Conservation (phyloP, 768 basidiomycete genomes). For the Lactarius sanguifluus region DNA sequence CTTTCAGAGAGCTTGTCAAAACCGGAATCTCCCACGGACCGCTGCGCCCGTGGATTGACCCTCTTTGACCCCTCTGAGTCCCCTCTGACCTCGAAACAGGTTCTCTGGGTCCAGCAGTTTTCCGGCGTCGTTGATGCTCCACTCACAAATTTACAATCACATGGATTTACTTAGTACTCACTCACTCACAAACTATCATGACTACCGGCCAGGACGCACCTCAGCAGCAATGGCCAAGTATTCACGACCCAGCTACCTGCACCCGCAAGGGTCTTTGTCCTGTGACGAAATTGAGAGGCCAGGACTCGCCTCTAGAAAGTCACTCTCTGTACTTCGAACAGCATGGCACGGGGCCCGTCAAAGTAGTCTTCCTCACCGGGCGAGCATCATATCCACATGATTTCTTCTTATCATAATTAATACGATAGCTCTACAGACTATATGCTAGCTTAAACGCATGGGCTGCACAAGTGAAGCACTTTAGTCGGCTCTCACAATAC, state of each 20-base stretch:
- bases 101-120: too few relatives aligned
- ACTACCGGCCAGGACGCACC: background rate
- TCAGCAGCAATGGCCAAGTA: constrained; percentile 38
- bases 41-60: too few relatives aligned
- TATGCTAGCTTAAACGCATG: constrained; percentile 66
- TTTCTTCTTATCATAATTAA: background rate
- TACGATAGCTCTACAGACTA: constrained; percentile 40
- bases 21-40: too few relatives aligned
- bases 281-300: constrained; percentile 51
- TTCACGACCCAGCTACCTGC: constrained; percentile 63
- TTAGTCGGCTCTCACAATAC: constrained; percentile 52
- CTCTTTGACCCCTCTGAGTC: too few relatives aligned
- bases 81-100: too few relatives aligned
- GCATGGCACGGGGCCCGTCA: constrained; percentile 60
- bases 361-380: constrained; percentile 81
- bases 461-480: constrained; percentile 63
- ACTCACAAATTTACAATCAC: background rate
- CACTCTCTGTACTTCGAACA: constrained; percentile 80
- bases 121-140: too few relatives aligned
- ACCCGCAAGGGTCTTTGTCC: constrained; percentile 75
- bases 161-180: background rate
- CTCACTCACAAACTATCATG: background rate
- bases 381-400: constrained; percentile 21
- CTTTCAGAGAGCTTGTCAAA: too few relatives aligned
- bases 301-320: constrained; percentile 51